Percentiles rank a stretch among this genome's conserved stretches.
phyloP scores from a whole-genome alignment of 768 basidiomycete species.

The Vishniacozyma victoriae region DNA sequence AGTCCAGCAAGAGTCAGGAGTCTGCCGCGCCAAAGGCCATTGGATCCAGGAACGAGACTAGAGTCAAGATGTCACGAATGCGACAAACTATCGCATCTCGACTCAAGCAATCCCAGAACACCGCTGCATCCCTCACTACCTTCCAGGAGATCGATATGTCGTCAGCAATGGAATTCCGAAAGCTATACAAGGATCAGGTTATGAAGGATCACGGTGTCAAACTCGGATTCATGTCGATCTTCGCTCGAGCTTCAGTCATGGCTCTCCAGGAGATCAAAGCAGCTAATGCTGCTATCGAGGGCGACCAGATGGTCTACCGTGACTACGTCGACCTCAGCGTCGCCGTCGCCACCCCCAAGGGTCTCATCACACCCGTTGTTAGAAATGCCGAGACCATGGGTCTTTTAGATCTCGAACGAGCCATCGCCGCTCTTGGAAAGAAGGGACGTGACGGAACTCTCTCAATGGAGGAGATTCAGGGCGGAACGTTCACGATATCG shows the following conservation, averaged over 20 bases:
- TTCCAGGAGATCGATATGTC: slow-evolving; percentile 99
- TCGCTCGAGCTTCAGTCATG: slow-evolving; percentile 76
- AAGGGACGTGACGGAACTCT: slow-evolving; percentile 93
- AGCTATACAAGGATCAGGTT: slow-evolving; percentile 85
- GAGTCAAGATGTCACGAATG: slow-evolving; percentile 99
- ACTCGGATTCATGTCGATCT: slow-evolving; percentile 97
- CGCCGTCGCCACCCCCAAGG: slow-evolving; percentile 95
- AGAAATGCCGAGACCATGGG: slow-evolving; percentile 81
- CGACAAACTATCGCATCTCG: slow-evolving; percentile 93
- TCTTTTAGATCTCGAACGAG: slow-evolving; percentile 86
- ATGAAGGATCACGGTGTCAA: slow-evolving; percentile 91
- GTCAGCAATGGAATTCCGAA: slow-evolving; percentile 83
- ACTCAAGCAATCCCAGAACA: slow-evolving; percentile 95
- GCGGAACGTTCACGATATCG: slow-evolving; percentile 98
- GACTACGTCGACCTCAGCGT: slow-evolving; percentile 75
- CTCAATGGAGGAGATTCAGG: slow-evolving; percentile 95
- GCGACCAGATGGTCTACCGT: slow-evolving; percentile 78
- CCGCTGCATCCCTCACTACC: slow-evolving; percentile 91
- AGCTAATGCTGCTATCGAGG: slow-evolving; percentile 88
- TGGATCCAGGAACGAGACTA: slow-evolving; percentile 73
- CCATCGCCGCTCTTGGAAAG: slow-evolving; percentile 82
- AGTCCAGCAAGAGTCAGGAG: slow-evolving; percentile 38
- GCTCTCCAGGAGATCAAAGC: slow-evolving; percentile 86
- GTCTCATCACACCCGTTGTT: slow-evolving; percentile 91
- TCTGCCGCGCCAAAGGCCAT: slow-evolving; percentile 46